Evolutionary conservation across 495 filamentous ascomycete species (phyloP).

Genomic region (Penicillium cosmopolitanum): DNA sequence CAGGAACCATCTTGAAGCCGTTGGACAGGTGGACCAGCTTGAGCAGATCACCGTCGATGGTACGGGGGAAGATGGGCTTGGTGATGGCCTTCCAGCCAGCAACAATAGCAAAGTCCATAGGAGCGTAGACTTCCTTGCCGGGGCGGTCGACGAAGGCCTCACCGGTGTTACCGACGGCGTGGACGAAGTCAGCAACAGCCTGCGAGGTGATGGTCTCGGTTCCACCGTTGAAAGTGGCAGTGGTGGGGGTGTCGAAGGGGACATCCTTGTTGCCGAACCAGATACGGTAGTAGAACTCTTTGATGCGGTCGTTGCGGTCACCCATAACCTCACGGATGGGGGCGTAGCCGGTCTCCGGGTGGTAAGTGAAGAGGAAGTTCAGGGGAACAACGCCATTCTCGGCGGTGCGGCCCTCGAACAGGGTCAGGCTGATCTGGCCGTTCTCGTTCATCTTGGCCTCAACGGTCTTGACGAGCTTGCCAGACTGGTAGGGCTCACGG

Average conservation of each 20-base stretch:
- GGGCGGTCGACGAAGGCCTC: conserved; percentile 98
- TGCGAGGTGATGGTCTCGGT: conserved; percentile 81
- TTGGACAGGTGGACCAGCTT: conserved; percentile 96
- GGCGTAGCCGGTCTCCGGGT: conserved; percentile 91
- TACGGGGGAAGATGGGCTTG: conserved; percentile 95
- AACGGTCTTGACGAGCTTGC: conserved; percentile 78
- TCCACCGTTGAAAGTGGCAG: conserved; percentile 87
- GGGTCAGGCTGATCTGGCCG: conserved; percentile 78
- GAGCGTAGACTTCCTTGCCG: conserved; percentile 91
- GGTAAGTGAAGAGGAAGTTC: conserved; percentile 85
- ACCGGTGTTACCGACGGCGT: conserved; percentile 96
- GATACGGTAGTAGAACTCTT: conserved; percentile 94
- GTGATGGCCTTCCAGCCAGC: conserved; percentile 99
- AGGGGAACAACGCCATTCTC: conserved; percentile 76
- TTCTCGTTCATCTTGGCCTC: conserved; percentile 75
- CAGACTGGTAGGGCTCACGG: conserved; percentile 64
- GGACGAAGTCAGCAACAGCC: conserved; percentile 96
- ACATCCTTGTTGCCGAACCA: conserved; percentile 88
- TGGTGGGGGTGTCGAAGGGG: conserved; percentile 82
- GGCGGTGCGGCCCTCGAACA: conserved; percentile 89
- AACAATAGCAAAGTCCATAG: conserved; percentile 99
- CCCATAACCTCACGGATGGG: conserved; percentile 96
- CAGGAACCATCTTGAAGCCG: conserved; percentile 96
- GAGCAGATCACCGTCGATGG: conserved; percentile 91
- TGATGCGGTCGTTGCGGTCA: conserved; percentile 91